These are phyloP conservation scores for Mycotypha africana DNA, from an alignment of 371 early-diverging fungal species.

Conservation along the genomic window DNA sequence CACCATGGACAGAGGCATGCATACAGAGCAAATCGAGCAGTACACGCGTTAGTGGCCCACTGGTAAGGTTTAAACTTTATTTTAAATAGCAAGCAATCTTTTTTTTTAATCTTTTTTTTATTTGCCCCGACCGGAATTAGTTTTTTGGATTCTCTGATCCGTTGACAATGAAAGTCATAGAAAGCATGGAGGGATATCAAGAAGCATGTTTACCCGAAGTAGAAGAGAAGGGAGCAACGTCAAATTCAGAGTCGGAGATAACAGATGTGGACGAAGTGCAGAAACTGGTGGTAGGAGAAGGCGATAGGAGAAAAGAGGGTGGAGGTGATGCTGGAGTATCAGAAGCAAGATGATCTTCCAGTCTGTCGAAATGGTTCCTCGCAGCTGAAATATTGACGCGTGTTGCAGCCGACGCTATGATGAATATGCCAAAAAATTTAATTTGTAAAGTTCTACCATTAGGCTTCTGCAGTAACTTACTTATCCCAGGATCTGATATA, in stretches of 20 bases:
- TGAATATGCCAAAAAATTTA: too few species aligned
- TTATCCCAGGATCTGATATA: conserved; percentile 82
- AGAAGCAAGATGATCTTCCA: conserved; percentile 40
- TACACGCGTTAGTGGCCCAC: conserved; percentile 44
- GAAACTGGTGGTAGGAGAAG: too few species aligned
- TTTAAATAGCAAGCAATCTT: not conserved
- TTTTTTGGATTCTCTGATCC: conserved; percentile 49
- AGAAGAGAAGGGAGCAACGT: conserved; percentile 13
- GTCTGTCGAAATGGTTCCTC: conserved; percentile 77
- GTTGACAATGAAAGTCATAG: conserved; percentile 34
- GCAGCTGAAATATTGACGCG: conserved; percentile 80
- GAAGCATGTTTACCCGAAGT: conserved; percentile 19
- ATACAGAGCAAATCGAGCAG: conserved; percentile 37
- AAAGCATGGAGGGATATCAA: conserved; percentile 32
- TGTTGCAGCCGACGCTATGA: conserved; percentile 74
- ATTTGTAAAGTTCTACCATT: too few species aligned
- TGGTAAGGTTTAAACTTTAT: conserved; percentile 25
- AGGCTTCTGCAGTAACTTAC: conserved; percentile 66
- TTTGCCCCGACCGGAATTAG: conserved; percentile 7
- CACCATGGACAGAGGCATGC: conserved; percentile 56
- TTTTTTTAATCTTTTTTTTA: not conserved
- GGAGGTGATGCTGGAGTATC: too few species aligned
- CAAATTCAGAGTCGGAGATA: too few species aligned
- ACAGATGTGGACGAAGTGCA: too few species aligned
- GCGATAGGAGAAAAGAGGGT: too few species aligned